Base-by-base conservation (phyloP, 1,284 basidiomycete genomes). In the Acaromyces ingoldii region DNA sequence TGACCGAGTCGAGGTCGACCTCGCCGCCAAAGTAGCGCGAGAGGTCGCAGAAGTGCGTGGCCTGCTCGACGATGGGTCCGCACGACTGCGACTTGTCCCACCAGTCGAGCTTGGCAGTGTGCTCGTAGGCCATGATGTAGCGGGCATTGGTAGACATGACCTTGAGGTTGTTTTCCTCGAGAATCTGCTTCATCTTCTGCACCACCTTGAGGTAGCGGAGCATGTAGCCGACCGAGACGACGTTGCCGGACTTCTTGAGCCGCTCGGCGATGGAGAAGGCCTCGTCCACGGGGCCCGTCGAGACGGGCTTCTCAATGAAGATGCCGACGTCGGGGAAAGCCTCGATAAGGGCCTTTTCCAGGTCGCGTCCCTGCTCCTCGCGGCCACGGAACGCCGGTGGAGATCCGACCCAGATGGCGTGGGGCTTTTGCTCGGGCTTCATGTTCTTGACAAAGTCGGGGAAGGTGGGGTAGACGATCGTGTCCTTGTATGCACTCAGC, bases 1-100 rank as follows among this genome's bases (percentile, higher is more conserved):
- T 81, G 34, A 97, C 91, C 40, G 84, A 84, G 55, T 82, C 78
- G 57, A 93, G 85, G 72, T 95, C 88, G 53, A 97, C 91, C 67
- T 97, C 93, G 38, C 93, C 93, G 50, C 92, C 93, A 77, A 98
- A 97, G 82, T 97, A 98, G 65, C 93, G 86, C 49, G 90, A 92
- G 39, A 92, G 81, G 50, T 62, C 61, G 42, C 80, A 80, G 67
- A 84, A 83, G 74, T 84, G 93, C 6, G 95, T 98, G 36, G 89
- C 93, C 78, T 97, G 93, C 78, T 97, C 95, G 58, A 98, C 83
- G 70, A 98, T 84, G 11, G 93, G 93, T 31, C 93, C 93, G 42
- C 72, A 85, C 83, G 86, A 87, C 79, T 83, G 88, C 22, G 86
- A 83, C 79, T 97, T 97, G 82, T 93, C 87, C 95, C 95, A 98